Percentiles rank a stretch among this genome's conserved stretches.
Evolutionary conservation across 129 eudicot genomes (phyloP).

Genomic region (Apium graveolens): DNA sequence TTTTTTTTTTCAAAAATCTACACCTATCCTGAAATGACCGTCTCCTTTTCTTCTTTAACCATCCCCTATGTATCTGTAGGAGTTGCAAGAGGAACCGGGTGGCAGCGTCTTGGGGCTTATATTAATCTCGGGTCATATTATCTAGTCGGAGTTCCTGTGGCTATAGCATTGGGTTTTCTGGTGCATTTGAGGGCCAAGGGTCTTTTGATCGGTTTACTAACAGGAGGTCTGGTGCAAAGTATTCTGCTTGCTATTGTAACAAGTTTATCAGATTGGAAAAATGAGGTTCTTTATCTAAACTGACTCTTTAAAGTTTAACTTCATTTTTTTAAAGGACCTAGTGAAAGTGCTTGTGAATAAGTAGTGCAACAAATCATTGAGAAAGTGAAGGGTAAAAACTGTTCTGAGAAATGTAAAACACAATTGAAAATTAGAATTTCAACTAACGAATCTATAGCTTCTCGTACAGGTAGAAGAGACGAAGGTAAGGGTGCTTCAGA

Average conservation of each 20-base stretch:
- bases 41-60: neutral
- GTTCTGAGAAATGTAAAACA: neutral
- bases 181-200: slow-evolving; percentile 28
- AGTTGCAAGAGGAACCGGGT: slow-evolving; percentile 29
- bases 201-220: slow-evolving; percentile 27
- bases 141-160: slow-evolving; percentile 28
- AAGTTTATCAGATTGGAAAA: slow-evolving; percentile 27
- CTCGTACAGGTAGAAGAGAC: neutral
- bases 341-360: too few relatives aligned
- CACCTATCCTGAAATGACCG: too few relatives aligned
- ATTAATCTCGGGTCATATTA: slow-evolving; percentile 33
- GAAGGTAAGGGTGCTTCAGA: neutral
- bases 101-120: slow-evolving; percentile 38
- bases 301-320: neutral
- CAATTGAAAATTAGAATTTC: neutral
- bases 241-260: slow-evolving; percentile 16
- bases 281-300: slow-evolving; percentile 23
- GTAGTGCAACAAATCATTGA: too few relatives aligned
- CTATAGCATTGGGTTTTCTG: slow-evolving; percentile 23
- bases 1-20: too few relatives aligned
- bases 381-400: too few relatives aligned
- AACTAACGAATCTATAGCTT: neutral
- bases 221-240: slow-evolving; percentile 25
- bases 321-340: too few relatives aligned
- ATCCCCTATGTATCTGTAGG: slow-evolving; percentile 12